A percentile compares a stretch with the other conserved stretches of the same genome.
These are phyloP conservation scores for Macrophomina pseudophaseolina DNA, from an alignment of 2,329 filamentous ascomycete genomes.

Conservation along the genomic window DNA sequence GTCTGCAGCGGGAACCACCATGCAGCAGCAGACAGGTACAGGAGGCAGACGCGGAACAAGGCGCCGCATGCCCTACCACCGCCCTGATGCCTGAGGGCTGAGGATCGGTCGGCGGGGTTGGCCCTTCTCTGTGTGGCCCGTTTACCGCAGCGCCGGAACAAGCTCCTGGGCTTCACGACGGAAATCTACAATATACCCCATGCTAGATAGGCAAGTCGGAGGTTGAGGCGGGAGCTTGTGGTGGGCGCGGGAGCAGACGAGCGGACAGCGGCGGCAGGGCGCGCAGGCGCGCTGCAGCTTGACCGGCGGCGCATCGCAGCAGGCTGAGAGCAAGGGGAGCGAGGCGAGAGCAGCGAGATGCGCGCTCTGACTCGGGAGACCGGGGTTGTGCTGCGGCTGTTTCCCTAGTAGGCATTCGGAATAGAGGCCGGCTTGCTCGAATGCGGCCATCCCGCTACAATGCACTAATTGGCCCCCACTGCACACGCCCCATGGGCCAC, in stretches of 20 bases:
- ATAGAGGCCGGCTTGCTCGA: conserved; percentile 12
- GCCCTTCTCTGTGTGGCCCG: not conserved
- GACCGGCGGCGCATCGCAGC: not conserved
- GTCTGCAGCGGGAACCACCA: conserved; percentile 14
- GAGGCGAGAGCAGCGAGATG: conserved; percentile 12
- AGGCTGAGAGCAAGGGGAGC: not conserved
- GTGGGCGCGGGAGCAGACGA: conserved; percentile 13
- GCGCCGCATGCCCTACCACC: conserved; percentile 14
- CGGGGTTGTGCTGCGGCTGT: conserved; percentile 21
- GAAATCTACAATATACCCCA: not conserved
- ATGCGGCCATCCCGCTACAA: conserved; percentile 1
- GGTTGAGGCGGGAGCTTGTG: conserved; percentile 12
- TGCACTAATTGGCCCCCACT: conserved; percentile 16
- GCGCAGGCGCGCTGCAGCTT: not conserved
- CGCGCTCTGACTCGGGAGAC: conserved; percentile 15
- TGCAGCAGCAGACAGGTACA: conserved; percentile 12
- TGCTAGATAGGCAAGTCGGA: not conserved
- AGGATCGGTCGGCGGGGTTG: not conserved
- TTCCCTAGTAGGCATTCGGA: conserved; percentile 11
- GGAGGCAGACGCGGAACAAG: conserved; percentile 8
- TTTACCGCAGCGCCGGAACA: conserved; percentile 1
- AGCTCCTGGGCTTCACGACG: conserved; percentile 3
- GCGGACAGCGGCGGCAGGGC: not conserved
- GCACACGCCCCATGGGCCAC: not conserved
- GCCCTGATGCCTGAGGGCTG: conserved; percentile 7